Conservation (phyloP, 2,329 filamentous ascomycete genomes). For the Colletotrichum sp. region DNA sequence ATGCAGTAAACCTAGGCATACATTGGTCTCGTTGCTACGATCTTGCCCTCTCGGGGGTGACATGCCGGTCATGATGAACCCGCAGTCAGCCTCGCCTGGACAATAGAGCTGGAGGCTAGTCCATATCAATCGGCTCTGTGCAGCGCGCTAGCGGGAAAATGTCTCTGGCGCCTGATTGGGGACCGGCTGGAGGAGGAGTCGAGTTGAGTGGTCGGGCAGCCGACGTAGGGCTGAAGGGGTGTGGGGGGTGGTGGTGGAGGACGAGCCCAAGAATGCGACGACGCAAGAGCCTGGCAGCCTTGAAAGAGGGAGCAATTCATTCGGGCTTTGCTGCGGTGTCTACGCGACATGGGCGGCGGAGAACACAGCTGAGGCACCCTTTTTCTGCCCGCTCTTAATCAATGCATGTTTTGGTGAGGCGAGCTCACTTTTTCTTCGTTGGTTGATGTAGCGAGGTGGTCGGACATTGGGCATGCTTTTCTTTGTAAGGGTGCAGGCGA, state of each 20-base stretch:
- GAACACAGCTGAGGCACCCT: background rate
- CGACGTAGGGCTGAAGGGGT: conserved; percentile 10
- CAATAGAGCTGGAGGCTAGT: conserved; percentile 12
- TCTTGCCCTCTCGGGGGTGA: background rate
- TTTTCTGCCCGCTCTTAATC: background rate
- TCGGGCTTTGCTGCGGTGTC: background rate
- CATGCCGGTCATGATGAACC: background rate
- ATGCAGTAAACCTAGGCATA: background rate
- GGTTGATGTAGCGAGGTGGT: background rate
- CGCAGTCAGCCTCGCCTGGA: conserved; percentile 18
- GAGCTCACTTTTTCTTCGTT: background rate
- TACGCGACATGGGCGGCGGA: background rate
- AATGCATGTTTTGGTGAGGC: background rate
- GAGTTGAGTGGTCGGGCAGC: background rate
- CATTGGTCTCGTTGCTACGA: background rate
- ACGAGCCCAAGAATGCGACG: background rate
- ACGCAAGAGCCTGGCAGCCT: background rate
- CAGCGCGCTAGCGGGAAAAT: conserved; percentile 11
- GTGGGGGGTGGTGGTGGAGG: background rate
- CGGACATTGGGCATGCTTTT: background rate
- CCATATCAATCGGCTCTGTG: background rate
- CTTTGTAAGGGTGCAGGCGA: background rate
- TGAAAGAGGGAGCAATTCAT: background rate
- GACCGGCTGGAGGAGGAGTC: background rate
- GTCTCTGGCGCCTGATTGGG: background rate